Base-by-base conservation (phyloP, 2,329 filamentous ascomycete species). In the Metarhizium rileyi region DNA sequence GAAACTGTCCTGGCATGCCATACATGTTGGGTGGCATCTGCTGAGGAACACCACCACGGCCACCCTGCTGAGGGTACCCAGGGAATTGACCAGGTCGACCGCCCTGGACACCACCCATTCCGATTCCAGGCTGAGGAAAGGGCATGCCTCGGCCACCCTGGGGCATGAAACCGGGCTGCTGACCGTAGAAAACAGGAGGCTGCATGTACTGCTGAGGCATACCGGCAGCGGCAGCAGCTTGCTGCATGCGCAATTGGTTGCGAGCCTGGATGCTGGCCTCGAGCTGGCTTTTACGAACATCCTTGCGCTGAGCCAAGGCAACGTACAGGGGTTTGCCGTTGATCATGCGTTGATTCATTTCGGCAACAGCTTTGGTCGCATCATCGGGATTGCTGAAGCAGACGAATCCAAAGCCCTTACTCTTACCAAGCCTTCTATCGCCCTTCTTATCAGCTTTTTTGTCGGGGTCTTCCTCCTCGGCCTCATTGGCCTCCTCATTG, bases 291-390 rank as follows among this genome's bases (percentile, higher is more conserved):
- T 96, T 95, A 73, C 93, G 90, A 63, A 98, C 91, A 73, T 98
- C 93, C 83, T 98, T 98, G 74, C 93, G 91, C 80, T 98, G 93
- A 57, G 93, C 93, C 57, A 98, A 82, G 61, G 93, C 93, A 63
- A 98, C 93, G 67, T 98, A 98, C 53, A 98, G 80, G 51, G 93
- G 93, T 83, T 98, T 98, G 75, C 81, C 81, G 70, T 90, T 86
- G 60, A 97, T 79, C 93, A 98, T 98, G 71, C 93, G 90, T 79
- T 97, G 91, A 79, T 98, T 98, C 89, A 97, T 96, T 73, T 98
- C 93, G 53, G 90, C 90, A 57, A 98, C 91, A 57, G 93, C 93
- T 83, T 97, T 97, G 74, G 91, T 96, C 58, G 93, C 93, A 70
- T 98, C 93, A 63, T 98, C 93, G 53, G 93, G 90, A 79, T 95